Evolutionary conservation across 495 filamentous ascomycete species (phyloP).

Genomic region (Astrothelium subdiscretum): DNA sequence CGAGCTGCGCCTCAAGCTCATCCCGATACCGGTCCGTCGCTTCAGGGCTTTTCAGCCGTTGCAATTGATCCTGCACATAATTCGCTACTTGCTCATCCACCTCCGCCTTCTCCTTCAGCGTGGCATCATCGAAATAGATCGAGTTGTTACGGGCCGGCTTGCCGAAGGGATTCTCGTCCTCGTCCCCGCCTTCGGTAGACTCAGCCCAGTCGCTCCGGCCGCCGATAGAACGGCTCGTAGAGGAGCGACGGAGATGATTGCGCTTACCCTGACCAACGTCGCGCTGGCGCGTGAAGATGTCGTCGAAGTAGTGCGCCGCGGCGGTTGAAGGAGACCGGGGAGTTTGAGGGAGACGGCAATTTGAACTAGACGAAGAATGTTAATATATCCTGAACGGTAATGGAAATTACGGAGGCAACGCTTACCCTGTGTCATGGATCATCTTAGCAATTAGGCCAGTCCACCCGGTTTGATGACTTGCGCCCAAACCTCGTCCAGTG

Average conservation of each 20-base stretch:
- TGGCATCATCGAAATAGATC: conserved; percentile 22
- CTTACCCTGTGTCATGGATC: conserved; percentile 92
- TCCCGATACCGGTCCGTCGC: conserved; percentile 14
- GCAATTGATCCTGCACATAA: conserved; percentile 28
- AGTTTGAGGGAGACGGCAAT: conserved; percentile 85
- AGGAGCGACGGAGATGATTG: conserved; percentile 54
- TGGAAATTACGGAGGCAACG: conserved; percentile 4
- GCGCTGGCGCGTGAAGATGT: conserved; percentile 57
- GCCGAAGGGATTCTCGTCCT: conserved; percentile 18
- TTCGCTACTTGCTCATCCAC: conserved; percentile 26
- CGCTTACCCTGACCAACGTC: conserved; percentile 15
- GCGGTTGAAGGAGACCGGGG: conserved; percentile 73
- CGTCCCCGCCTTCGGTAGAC: conserved; percentile 35
- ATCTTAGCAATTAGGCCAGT: conserved; percentile 92
- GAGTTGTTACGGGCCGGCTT: conserved; percentile 13
- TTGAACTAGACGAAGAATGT: conserved; percentile 44
- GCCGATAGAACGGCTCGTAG: conserved; percentile 74
- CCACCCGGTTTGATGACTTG: conserved; percentile 94
- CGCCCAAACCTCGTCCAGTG: conserved; percentile 74
- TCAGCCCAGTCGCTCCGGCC: conserved; percentile 67
- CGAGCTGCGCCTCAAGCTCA: conserved; percentile 26
- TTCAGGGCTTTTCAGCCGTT: conserved; percentile 22
- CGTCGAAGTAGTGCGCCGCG: conserved; percentile 90
- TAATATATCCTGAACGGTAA: conserved; percentile 8
- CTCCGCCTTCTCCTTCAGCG: conserved; percentile 21